Base-by-base conservation (phyloP, 805 yeast species). In the Kuraishia hungarica region DNA sequence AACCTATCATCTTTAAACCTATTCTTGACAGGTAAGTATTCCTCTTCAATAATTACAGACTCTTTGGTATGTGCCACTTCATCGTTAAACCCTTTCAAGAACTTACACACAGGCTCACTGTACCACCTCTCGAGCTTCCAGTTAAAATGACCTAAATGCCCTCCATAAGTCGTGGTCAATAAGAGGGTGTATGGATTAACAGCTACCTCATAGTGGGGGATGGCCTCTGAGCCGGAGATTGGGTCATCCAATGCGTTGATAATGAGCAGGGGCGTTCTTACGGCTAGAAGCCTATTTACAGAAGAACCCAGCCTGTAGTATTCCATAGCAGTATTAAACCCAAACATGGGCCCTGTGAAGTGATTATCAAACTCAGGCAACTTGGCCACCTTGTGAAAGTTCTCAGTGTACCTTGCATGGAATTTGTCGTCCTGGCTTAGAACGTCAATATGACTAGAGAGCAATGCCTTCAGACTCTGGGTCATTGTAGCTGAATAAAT, bases 91-190 rank as follows among this genome's bases (percentile, higher is more conserved):
- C 60, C 58, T 2, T 51, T 56, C 20, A 68, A 23, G 13, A 78
- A 74, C 55, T 71, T 69, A 24, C 80, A 67, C 48, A 83, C 57
- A 24, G 85, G 86, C 7, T 72, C 70, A 2, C 80, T 69, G 60
- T 77, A 81, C 96, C 96, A 89, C 61, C 90, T 79, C 48, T 74
- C 73, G 24, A 87, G 86, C 24, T 76, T 71, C 51, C 74, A 69
- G 59, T 78, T 74, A 58, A 82, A 89, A 86, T 86, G 89, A n/a
- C 89, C 94, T 54, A 89, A 75, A 68, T 89, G 96, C 1, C 96
- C 96, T 6, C 96, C 96, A 53, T 79, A 73, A 48, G 78, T 75
- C 6, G 92, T 85, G 56, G 82, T 78, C 4, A 83, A 73, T 62
- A 85, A 60, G 50, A 79, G 69, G 39, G 82, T 69, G 63, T 78